Evolutionary conservation across 1,284 basidiomycete genomes (phyloP).

Genomic region (Pseudozyma thailandica): DNA sequence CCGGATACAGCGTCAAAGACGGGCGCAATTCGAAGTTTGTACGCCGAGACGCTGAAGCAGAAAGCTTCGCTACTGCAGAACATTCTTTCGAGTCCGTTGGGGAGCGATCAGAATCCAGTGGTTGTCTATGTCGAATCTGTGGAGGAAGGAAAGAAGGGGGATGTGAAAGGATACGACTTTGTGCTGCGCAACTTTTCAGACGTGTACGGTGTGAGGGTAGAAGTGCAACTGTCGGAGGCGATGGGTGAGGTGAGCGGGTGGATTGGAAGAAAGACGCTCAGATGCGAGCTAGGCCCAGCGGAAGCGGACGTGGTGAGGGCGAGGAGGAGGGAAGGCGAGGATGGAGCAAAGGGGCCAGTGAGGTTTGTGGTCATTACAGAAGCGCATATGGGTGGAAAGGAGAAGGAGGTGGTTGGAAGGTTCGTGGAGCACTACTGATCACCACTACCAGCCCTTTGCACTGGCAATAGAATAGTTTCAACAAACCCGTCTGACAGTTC

Average conservation of each 20-base stretch:
- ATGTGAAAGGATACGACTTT: background rate
- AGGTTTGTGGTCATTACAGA: constrained; percentile 3
- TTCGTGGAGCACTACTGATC: constrained; percentile 18
- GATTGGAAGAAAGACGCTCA: constrained; percentile 14
- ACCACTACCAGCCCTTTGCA: background rate
- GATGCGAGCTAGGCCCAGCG: constrained; percentile 11
- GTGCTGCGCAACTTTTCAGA: constrained; percentile 28
- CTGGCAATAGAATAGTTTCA: background rate
- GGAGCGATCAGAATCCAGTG: constrained; percentile 23
- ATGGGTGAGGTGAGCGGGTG: background rate
- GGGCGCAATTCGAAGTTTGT: constrained; percentile 43
- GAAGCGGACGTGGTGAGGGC: background rate
- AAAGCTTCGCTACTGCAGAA: constrained; percentile 37
- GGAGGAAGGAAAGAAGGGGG: background rate
- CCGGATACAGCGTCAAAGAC: constrained; percentile 1
- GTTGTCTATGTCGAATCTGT: constrained; percentile 2
- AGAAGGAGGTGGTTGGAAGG: constrained; percentile 1
- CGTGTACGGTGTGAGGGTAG: constrained; percentile 1
- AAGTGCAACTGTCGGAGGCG: background rate
- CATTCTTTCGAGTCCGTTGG: constrained; percentile 36
- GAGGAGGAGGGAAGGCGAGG: background rate
- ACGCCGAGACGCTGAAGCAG: constrained; percentile 54
- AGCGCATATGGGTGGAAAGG: constrained; percentile 1
- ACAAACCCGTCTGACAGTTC: too few relatives aligned
- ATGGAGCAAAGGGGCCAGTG: background rate